Evolutionary conservation across 805 yeast genomes (phyloP).

Genomic region (Pichia ethanolica): DNA sequence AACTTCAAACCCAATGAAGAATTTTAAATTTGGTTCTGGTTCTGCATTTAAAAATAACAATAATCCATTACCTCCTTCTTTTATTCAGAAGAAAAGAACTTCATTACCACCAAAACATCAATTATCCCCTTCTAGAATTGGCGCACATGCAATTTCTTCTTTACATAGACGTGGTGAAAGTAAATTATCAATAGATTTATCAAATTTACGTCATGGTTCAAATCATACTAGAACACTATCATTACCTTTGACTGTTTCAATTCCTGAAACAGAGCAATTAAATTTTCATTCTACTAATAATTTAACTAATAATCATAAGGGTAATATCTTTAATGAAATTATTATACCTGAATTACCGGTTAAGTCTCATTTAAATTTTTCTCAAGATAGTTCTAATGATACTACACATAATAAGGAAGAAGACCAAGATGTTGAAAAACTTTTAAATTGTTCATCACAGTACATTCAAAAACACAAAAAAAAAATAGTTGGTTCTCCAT

Average conservation of each 20-base stretch:
- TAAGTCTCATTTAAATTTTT: background rate
- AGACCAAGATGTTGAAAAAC: background rate
- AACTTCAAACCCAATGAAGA: slow-evolving; percentile 17
- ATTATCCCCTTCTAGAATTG: slow-evolving; percentile 62
- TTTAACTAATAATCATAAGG: slow-evolving; percentile 13
- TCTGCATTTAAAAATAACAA: slow-evolving; percentile 3
- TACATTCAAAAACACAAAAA: background rate
- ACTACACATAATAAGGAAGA: slow-evolving; percentile 10
- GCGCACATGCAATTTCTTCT: slow-evolving; percentile 63
- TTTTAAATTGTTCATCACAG: background rate
- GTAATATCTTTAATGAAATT: slow-evolving; percentile 21
- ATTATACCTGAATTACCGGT: slow-evolving; percentile 13
- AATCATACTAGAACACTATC: slow-evolving; percentile 34
- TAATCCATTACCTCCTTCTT: background rate
- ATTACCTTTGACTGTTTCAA: slow-evolving; percentile 31
- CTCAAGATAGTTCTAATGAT: background rate
- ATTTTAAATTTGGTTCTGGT: slow-evolving; percentile 27
- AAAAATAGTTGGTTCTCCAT: background rate
- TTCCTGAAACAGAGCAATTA: slow-evolving; percentile 27
- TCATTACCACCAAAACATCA: slow-evolving; percentile 28
- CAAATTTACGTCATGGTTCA: slow-evolving; percentile 21
- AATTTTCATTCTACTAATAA: slow-evolving; percentile 16
- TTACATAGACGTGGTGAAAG: slow-evolving; percentile 25
- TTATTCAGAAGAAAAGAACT: slow-evolving; percentile 5
- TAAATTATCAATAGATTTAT: slow-evolving; percentile 18